phyloP scores from a whole-genome alignment of 2,329 filamentous ascomycete genomes.

The Phaeomoniella chlamydospora region DNA sequence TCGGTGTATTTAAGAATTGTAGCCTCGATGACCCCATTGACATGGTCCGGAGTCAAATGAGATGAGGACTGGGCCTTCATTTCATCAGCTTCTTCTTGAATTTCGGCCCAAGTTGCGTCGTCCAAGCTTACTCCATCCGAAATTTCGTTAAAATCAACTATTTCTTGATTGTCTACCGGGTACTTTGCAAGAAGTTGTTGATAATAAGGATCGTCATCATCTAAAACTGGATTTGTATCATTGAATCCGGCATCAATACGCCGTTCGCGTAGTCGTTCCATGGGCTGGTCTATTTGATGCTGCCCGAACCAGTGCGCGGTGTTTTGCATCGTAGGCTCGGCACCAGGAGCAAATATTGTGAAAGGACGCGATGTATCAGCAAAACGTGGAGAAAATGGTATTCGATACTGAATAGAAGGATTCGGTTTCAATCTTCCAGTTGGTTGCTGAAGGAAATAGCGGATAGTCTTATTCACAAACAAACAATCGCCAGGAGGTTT shows the following conservation, averaged over 20 bases:
- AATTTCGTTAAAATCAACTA: constrained; percentile 1
- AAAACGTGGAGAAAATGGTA: constrained; percentile 5
- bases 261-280: neutral
- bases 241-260: constrained; percentile 1
- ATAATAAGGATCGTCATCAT: constrained; percentile 12
- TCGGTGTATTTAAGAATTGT: constrained; percentile 35
- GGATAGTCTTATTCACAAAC: constrained; percentile 17
- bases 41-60: constrained; percentile 28
- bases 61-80: constrained; percentile 11
- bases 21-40: constrained; percentile 39
- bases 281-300: neutral
- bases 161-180: constrained; percentile 17
- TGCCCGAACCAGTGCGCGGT: constrained; percentile 16
- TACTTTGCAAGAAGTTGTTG: constrained; percentile 28
- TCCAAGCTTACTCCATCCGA: constrained; percentile 34
- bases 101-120: constrained; percentile 45
- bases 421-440: constrained; percentile 8
- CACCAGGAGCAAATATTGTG: constrained; percentile 5
- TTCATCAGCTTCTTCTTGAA: constrained; percentile 38
- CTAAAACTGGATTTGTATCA: too few relatives aligned
- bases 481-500: constrained; percentile 12
- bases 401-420: neutral
- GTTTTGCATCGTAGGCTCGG: constrained; percentile 6
- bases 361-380: constrained; percentile 15
- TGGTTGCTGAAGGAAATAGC: constrained; percentile 14